Evolutionary conservation across 2,329 filamentous ascomycete species (phyloP).

Genomic region (Cladophialophora yegresii): DNA sequence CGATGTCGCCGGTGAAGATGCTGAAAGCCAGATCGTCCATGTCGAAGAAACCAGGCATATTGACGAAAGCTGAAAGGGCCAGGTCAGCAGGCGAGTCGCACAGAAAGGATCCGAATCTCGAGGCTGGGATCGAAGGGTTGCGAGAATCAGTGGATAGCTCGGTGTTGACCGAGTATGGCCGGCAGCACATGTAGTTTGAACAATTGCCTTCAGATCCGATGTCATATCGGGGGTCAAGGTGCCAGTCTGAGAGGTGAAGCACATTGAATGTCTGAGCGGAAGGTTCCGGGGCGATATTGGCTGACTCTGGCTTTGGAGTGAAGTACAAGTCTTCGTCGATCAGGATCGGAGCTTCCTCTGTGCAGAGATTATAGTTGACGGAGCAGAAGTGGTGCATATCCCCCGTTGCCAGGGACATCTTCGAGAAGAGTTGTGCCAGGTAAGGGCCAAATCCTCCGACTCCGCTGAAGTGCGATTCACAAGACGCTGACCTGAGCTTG

Average conservation of each 20-base stretch:
- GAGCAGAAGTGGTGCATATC: slow-evolving; percentile 35
- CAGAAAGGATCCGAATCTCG: slow-evolving; percentile 36
- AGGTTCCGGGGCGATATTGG: slow-evolving; percentile 31
- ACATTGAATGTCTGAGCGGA: slow-evolving; percentile 37
- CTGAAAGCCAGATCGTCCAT: slow-evolving; percentile 36
- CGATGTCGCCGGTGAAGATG: slow-evolving; percentile 41
- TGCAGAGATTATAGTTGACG: slow-evolving; percentile 27
- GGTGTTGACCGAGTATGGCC: slow-evolving; percentile 35
- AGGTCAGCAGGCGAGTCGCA: slow-evolving; percentile 38
- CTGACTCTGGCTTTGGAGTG: slow-evolving; percentile 33
- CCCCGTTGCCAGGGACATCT: slow-evolving; percentile 34
- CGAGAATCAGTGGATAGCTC: slow-evolving; percentile 27
- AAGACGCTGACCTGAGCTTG: slow-evolving; percentile 31
- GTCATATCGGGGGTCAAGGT: slow-evolving; percentile 39
- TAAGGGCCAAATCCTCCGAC: slow-evolving; percentile 33
- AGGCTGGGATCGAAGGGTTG: slow-evolving; percentile 36
- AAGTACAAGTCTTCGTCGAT: slow-evolving; percentile 37
- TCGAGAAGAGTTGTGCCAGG: slow-evolving; percentile 36
- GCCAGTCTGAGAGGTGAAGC: slow-evolving; percentile 40
- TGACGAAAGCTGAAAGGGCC: slow-evolving; percentile 35
- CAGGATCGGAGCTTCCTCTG: slow-evolving; percentile 27
- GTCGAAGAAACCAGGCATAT: slow-evolving; percentile 36
- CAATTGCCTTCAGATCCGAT: slow-evolving; percentile 40
- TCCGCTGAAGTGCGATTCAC: slow-evolving; percentile 32
- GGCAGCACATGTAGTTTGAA: slow-evolving; percentile 38